Base-by-base conservation (phyloP, 2,329 filamentous ascomycete species). In the Alternaria viburni region DNA sequence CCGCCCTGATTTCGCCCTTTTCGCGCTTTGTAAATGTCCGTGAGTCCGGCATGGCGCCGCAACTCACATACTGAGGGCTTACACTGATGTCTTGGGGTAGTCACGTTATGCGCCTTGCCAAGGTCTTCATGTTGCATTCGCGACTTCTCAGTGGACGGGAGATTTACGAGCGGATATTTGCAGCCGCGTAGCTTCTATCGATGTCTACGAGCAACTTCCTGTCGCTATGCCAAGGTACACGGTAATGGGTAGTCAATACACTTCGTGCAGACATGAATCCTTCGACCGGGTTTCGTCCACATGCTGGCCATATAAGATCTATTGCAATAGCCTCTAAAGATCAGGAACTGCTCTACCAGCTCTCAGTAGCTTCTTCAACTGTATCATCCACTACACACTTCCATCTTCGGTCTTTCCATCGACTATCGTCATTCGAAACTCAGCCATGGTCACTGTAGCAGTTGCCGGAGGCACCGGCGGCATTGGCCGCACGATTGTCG, bases 391-490 rank as follows among this genome's bases (percentile, higher is more conserved):
- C 13, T 19, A 23, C 2, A 9, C 6, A 21, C 5, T 21, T 23
- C 21, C 13, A 52, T 1, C 1, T 41, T 23, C 7, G 5, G 3
- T 13, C 21, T 9, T 10, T 7, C 3, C 19, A 52, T 41, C 23
- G 2, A 15, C 13, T 1, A 8, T 3, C 8, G 10, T 17, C 28
- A 10, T 41, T 12, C 17, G 2, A 21, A 25, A 5, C 10, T 36
- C n/a, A 23, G 28, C 19, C 13, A 64, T 64, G 61, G 57, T 61
- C 54, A 69, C 51, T 6, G 59, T 73, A 52, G 70, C 66, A 61
- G 60, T 74, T 17, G 69, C 71, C 10, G 71, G 71, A 62, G 71
- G 71, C 8, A 73, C 69, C 7, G 70, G 71, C 17, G 65, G 66
- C 5, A 50, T 73, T n/a, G 70, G 71, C 12, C 60, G 65, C 3